These are phyloP conservation scores for Capronia coronata DNA, from an alignment of 2,329 filamentous ascomycete species.

Conservation along the genomic window DNA sequence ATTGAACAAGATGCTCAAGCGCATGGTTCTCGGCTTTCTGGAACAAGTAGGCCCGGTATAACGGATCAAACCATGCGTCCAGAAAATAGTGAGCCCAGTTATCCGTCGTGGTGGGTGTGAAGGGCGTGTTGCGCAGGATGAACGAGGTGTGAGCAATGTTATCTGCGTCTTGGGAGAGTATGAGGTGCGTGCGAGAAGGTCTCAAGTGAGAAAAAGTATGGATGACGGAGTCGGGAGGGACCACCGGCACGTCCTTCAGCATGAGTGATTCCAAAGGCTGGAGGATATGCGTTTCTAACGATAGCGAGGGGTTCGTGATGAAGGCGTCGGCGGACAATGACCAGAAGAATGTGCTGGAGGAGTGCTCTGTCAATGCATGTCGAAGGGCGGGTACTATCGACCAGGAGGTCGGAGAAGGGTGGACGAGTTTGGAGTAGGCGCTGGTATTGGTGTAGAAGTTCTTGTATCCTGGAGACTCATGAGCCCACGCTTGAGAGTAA, in stretches of 20 bases:
- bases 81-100: slow-evolving; percentile 91
- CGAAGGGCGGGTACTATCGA: slow-evolving; percentile 76
- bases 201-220: slow-evolving; percentile 83
- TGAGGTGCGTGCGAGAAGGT: slow-evolving; percentile 68
- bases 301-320: slow-evolving; percentile 74
- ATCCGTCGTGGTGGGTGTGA: slow-evolving; percentile 39
- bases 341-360: slow-evolving; percentile 76
- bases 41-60: slow-evolving; percentile 93
- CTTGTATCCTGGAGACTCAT: slow-evolving; percentile 60
- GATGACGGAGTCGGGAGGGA: slow-evolving; percentile 94
- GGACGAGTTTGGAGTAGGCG: slow-evolving; percentile 37
- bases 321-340: slow-evolving; percentile 76
- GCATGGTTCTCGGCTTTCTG: slow-evolving; percentile 90
- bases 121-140: slow-evolving; percentile 52
- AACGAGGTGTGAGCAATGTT: slow-evolving; percentile 73
- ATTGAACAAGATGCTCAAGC: slow-evolving; percentile 83
- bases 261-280: slow-evolving; percentile 68
- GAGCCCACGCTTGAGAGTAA: neutral
- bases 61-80: slow-evolving; percentile 91
- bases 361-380: slow-evolving; percentile 76
- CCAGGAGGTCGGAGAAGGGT: slow-evolving; percentile 42
- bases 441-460: slow-evolving; percentile 72
- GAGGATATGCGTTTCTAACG: slow-evolving; percentile 66
- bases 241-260: slow-evolving; percentile 77
- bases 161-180: slow-evolving; percentile 76